These are phyloP conservation scores for Flaveria linearis DNA, from an alignment of 129 eudicot genomes.

Conservation along the genomic window DNA sequence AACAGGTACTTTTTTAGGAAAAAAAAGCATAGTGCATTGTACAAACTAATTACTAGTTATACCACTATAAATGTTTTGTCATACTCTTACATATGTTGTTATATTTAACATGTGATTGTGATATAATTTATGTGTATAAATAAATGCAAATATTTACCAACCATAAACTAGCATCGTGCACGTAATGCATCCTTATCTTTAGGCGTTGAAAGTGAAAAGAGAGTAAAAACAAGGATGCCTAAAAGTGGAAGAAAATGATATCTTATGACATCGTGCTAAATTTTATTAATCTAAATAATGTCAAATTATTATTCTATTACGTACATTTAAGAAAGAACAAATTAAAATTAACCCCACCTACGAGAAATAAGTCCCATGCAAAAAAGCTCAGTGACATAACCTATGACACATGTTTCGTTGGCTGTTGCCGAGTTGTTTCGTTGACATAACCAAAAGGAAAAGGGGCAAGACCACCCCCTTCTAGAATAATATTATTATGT, in stretches of 20 bases:
- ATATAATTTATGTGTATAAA: no score
- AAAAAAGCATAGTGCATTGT: no score
- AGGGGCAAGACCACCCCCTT: neutral
- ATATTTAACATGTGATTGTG: no score
- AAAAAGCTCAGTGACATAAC: neutral
- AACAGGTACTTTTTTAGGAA: no score
- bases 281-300: conserved; percentile 1
- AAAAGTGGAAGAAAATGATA: neutral
- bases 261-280: conserved; percentile 1
- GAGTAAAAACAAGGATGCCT: conserved; percentile 2
- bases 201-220: neutral
- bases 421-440: neutral
- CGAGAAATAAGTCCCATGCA: neutral
- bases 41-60: no score
- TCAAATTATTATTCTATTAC: neutral
- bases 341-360: neutral
- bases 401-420: neutral
- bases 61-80: no score
- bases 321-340: neutral
- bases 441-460: neutral
- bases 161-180: no score
- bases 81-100: no score
- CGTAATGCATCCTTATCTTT: no score
- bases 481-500: neutral
- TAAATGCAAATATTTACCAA: no score